Conservation (phyloP, 2,329 filamentous ascomycete genomes). For the Venturia aucupariae region DNA sequence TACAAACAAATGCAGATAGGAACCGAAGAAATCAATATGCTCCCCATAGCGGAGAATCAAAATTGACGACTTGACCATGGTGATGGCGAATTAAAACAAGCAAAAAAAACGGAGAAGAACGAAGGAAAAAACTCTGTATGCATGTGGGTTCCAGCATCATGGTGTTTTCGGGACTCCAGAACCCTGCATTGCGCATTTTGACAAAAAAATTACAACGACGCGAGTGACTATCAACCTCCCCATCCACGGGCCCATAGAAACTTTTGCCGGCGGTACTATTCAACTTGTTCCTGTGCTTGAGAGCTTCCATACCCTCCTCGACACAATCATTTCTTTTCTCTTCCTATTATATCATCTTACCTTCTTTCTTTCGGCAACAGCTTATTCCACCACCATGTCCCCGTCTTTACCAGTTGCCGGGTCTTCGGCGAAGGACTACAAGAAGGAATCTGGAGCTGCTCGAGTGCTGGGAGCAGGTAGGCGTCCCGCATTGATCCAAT, state of each 20-base stretch:
- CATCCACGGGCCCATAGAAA: background rate
- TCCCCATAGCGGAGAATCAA: too few relatives aligned
- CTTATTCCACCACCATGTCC: constrained; percentile 1
- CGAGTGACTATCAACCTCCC: background rate
- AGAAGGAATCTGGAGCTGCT: constrained; percentile 84
- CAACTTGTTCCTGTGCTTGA: background rate
- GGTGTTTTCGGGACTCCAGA: background rate
- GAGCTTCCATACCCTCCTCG: background rate
- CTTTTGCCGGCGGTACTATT: background rate
- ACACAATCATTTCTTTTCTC: background rate
- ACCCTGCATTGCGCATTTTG: background rate
- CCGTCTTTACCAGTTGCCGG: background rate
- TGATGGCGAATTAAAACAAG: background rate
- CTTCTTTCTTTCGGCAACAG: background rate
- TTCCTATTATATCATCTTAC: background rate
- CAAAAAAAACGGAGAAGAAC: background rate
- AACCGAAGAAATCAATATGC: too few relatives aligned
- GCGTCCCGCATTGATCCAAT: constrained; percentile 16
- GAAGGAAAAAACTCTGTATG: background rate
- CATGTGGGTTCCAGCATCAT: background rate
- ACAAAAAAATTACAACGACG: background rate
- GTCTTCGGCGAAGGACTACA: constrained; percentile 44
- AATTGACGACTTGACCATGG: too few relatives aligned
- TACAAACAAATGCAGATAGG: too few relatives aligned
- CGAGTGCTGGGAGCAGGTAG: constrained; percentile 85